Percentiles rank a stretch among this genome's conserved stretches.
These are phyloP conservation scores for Schizosaccharomyces japonicus DNA, from an alignment of 805 yeast species.

Conservation along the genomic window DNA sequence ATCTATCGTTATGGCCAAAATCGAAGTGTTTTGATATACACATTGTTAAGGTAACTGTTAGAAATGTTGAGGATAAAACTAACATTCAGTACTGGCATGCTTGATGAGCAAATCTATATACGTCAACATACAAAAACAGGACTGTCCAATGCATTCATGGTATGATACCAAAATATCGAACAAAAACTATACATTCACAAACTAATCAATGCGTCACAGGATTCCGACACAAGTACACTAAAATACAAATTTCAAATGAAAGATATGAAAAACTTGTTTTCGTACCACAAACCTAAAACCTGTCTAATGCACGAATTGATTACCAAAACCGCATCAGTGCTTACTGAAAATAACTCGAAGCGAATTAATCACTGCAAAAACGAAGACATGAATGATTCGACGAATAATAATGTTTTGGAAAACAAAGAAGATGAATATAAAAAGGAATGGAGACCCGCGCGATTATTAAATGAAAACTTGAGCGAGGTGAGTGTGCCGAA, in stretches of 20 bases:
- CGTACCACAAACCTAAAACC: background rate
- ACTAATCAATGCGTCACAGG: background rate
- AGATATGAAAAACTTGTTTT: background rate
- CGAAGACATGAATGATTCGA: no score
- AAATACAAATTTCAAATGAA: constrained; percentile 1
- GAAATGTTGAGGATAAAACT: background rate
- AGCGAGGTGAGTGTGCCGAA: no score
- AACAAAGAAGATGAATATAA: no score
- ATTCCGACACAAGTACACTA: constrained; percentile 10
- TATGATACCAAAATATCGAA: background rate
- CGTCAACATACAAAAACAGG: constrained; percentile 69
- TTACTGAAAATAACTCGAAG: no score
- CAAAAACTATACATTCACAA: no score
- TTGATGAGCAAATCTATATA: constrained; percentile 85
- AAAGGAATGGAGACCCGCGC: no score
- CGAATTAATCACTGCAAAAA: no score
- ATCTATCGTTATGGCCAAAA: constrained; percentile 85
- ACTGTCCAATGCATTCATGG: constrained; percentile 49
- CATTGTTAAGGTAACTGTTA: constrained; percentile 31
- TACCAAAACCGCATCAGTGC: no score
- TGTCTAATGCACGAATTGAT: background rate
- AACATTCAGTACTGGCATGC: constrained; percentile 47
- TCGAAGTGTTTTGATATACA: constrained; percentile 52
- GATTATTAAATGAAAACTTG: no score
- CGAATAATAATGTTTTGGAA: no score